Conservation (phyloP, 352 stramenopile species). For the Globisporangium spiculum region DNA sequence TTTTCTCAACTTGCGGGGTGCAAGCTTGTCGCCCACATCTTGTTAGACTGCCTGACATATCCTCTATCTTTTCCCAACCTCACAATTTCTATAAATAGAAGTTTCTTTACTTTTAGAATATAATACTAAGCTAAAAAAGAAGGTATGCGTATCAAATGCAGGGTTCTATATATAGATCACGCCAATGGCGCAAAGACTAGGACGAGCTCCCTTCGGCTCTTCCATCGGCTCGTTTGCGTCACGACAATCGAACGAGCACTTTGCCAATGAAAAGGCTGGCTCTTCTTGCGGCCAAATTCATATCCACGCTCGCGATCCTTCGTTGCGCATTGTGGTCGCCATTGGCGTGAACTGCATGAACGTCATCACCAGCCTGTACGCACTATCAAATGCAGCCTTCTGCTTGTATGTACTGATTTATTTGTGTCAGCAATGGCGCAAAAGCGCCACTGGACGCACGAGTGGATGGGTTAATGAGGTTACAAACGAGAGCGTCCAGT, state of each 20-base stretch:
- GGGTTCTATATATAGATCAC: not conserved
- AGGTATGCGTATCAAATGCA: not conserved
- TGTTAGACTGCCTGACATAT: not conserved
- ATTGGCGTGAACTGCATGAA: not conserved
- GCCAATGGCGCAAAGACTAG: not conserved
- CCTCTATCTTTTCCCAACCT: not conserved
- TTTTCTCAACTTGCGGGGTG: conserved; percentile 5
- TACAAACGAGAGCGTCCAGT: not conserved
- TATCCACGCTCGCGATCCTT: not conserved
- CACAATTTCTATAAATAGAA: not conserved
- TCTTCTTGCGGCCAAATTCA: not conserved
- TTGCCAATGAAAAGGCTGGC: not conserved
- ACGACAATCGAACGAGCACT: conserved; percentile 4
- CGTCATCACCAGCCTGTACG: not conserved
- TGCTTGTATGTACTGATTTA: not conserved
- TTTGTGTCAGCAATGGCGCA: not conserved
- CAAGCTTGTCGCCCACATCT: conserved; percentile 5
- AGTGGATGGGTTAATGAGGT: not conserved
- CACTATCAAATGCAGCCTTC: not conserved
- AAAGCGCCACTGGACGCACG: not conserved
- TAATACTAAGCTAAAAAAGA: not conserved
- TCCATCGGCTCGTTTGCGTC: not conserved
- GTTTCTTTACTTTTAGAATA: not conserved
- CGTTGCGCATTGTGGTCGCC: not conserved
- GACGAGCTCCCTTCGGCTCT: not conserved